Conservation (phyloP, 176 grass and related monocot species). For the Pontederia crassipes region DNA sequence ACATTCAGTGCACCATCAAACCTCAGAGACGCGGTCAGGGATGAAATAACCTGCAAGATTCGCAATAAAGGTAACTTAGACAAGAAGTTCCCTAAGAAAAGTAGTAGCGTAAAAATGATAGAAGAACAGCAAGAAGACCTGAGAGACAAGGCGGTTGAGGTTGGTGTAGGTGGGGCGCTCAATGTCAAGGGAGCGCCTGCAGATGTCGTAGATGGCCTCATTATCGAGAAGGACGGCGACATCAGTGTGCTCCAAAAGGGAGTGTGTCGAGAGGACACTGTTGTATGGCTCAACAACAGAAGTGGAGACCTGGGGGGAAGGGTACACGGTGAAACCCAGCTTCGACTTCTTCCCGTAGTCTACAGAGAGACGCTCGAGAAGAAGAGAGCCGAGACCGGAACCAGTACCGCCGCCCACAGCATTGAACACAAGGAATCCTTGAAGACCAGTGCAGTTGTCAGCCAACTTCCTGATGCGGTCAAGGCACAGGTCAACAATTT, state of each 20-base stretch:
- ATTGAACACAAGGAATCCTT: constrained; percentile 88
- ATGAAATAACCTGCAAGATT: constrained; percentile 54
- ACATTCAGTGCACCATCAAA: constrained; percentile 83
- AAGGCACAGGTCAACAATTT: constrained; percentile 70
- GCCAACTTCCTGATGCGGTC: constrained; percentile 67
- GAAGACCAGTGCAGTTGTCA: constrained; percentile 70
- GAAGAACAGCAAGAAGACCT: constrained; percentile 15
- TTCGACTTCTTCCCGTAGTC: constrained; percentile 83
- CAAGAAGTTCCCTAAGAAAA: too few relatives aligned
- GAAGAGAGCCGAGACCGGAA: constrained; percentile 73
- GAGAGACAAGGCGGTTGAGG: constrained; percentile 69
- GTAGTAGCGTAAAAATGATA: not conserved
- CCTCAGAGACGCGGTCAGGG: constrained; percentile 62
- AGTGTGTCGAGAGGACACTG: constrained; percentile 71
- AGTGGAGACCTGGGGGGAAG: constrained; percentile 72
- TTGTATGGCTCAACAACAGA: constrained; percentile 89
- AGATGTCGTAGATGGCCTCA: constrained; percentile 81
- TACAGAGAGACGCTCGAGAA: constrained; percentile 73
- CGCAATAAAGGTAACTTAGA: too few relatives aligned
- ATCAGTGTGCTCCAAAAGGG: constrained; percentile 72
- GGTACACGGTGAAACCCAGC: constrained; percentile 79
- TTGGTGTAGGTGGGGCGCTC: constrained; percentile 71
- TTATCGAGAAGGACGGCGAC: constrained; percentile 74
- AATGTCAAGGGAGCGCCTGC: constrained; percentile 63
- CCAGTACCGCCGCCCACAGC: constrained; percentile 72